Conservation (phyloP, 164 flowering plant genomes). For the Kingdonia uniflora region DNA sequence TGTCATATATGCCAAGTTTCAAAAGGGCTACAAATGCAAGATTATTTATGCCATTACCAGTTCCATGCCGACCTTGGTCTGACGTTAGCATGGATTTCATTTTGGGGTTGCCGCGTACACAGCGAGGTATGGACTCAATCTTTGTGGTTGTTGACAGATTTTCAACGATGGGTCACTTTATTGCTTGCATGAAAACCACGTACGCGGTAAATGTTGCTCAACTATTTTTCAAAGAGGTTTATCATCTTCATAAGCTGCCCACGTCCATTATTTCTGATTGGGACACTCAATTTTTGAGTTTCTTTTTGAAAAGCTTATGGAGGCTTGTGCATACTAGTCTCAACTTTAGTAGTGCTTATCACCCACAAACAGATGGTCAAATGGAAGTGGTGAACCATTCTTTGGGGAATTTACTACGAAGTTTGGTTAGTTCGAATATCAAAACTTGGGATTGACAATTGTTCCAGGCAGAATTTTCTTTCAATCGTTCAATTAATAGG, state of each 20-base stretch:
- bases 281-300: background rate
- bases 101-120: no score
- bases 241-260: background rate
- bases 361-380: background rate
- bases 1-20: no score
- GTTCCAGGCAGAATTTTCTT: background rate
- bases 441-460: background rate
- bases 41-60: background rate
- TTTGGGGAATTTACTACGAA: background rate
- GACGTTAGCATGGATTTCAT: no score
- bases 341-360: background rate
- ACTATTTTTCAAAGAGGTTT: background rate
- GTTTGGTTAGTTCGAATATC: background rate
- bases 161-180: background rate
- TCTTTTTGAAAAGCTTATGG: background rate
- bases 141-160: slow-evolving; percentile 2
- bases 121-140: no score
- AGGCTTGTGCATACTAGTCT: background rate
- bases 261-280: background rate
- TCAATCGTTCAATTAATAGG: background rate
- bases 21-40: background rate
- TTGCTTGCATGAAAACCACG: background rate
- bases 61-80: background rate
- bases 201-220: background rate
- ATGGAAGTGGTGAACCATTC: background rate